Base-by-base conservation (phyloP, 805 yeast genomes). In the Blastobotrys mokoenaii region DNA sequence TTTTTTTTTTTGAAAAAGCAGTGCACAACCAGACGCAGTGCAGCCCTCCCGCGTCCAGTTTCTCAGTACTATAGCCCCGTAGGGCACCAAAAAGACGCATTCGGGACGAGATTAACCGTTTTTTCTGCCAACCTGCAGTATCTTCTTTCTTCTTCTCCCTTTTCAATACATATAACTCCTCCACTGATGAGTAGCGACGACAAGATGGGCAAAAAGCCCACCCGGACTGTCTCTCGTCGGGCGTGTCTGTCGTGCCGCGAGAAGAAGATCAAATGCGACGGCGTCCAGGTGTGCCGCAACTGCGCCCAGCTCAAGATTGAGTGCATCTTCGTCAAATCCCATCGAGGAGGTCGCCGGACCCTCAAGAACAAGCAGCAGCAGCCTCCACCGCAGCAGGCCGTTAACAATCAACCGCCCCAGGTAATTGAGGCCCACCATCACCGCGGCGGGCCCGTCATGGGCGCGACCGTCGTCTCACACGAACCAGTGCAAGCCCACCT, bases 231-330 rank as follows among this genome's bases (percentile, higher is more conserved):
- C 3, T 43, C 45, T 2, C 20, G 45, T 0, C 90, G 85, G 56
- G 95, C 95, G 0, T 87, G 96, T 63, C 94, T 86, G 57, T 65
- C 90, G 33, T 88, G 96, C 58, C 70, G 96, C 35, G 76, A 82
- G 41, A 83, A 83, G 55, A 84, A 84, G 48, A 56, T 63, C 36
- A 74, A 81, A 49, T 84, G 94, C 67, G 89, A 84, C 52, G 87
- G 89, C 1, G 73, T 72, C 18, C 45, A 66, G 41, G 45, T 43
- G 15, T 43, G 45, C 41, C 30, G 41, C 29, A 43, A 43, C 33
- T 43, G 45, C 31, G 37, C 36, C 27, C 40, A 36, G 17, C 39
- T 36, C 41, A 43, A 43, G 16, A 16, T 43, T 11, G 45, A 43
- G 16, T 43, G 45, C 27, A 22, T 43, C 12, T 43, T 43, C 31